phyloP scores from a whole-genome alignment of 2,329 filamentous ascomycete species.

The Sporothrix phasma region DNA sequence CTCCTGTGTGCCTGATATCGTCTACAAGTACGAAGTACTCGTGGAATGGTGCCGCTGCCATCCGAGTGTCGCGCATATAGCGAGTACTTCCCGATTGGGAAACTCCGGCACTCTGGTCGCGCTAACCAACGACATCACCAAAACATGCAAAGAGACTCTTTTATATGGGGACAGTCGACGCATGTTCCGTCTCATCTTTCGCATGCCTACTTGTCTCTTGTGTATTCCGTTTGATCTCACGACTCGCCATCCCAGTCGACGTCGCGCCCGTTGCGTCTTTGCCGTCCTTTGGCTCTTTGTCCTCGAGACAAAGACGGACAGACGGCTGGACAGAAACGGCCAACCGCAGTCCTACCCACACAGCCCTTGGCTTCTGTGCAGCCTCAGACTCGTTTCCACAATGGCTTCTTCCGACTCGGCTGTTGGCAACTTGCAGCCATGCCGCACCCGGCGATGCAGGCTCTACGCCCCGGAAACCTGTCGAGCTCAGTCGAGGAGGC shows the following conservation, averaged over 20 bases:
- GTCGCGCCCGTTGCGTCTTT: background rate
- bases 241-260: background rate
- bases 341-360: background rate
- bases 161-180: no score
- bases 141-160: no score
- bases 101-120: background rate
- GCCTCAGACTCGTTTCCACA: no score
- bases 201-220: no score
- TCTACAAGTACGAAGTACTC: no score
- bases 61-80: no score
- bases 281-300: background rate
- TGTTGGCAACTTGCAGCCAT: background rate
- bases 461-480: no score
- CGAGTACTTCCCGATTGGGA: background rate
- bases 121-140: background rate
- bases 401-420: background rate
- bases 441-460: slow-evolving; percentile 2
- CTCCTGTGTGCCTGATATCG: no score
- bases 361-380: background rate
- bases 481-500: no score
- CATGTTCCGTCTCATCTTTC: no score
- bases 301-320: background rate
- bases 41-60: no score
- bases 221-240: background rate
- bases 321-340: background rate